Percentiles rank a stretch among this genome's conserved stretches.
These are phyloP conservation scores for Cladosporium velox DNA, from an alignment of 2,329 filamentous ascomycete genomes.

Conservation along the genomic window DNA sequence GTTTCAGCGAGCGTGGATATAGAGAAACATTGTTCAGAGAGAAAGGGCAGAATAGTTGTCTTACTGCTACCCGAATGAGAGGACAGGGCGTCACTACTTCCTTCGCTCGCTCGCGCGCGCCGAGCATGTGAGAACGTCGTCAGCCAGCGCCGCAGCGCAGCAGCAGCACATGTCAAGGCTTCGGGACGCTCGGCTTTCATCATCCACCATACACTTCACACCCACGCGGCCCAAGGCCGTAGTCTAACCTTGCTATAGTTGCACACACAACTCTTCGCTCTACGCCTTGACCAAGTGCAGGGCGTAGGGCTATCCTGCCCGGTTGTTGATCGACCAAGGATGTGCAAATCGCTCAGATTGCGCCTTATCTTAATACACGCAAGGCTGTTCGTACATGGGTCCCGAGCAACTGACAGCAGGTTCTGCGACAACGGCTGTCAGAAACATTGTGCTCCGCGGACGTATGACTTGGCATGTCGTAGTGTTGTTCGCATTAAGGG, in stretches of 20 bases:
- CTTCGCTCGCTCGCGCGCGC: background rate
- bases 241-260: background rate
- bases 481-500: background rate
- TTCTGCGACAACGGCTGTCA: background rate
- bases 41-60: background rate
- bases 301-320: background rate
- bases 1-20: conserved; percentile 5
- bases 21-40: background rate
- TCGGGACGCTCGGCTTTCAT: conserved; percentile 9
- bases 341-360: background rate
- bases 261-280: background rate
- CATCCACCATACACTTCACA: background rate
- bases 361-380: background rate
- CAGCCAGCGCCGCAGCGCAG: background rate
- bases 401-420: background rate
- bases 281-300: background rate
- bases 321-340: background rate
- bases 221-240: no score
- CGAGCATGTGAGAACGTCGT: conserved; percentile 6
- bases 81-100: conserved; percentile 7
- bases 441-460: background rate
- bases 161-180: conserved; percentile 6
- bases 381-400: background rate
- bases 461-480: background rate
- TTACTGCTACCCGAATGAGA: background rate